phyloP scores from a whole-genome alignment of 176 grass and related monocot species.

The Bromus sterilis region DNA sequence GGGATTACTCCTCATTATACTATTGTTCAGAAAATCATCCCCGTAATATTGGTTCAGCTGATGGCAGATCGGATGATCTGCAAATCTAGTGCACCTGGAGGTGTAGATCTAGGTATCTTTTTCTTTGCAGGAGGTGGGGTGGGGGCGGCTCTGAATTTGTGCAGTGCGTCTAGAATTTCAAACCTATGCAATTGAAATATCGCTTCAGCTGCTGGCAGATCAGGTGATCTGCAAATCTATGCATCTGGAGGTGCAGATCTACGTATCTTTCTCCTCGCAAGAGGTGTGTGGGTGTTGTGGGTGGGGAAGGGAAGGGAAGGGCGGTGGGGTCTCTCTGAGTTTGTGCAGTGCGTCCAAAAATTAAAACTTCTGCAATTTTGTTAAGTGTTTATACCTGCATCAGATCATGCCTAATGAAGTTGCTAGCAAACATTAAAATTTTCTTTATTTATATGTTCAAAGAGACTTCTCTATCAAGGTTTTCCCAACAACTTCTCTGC shows the following conservation, averaged over 20 bases:
- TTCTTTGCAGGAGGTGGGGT: neutral
- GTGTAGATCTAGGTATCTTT: neutral
- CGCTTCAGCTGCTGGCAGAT: neutral
- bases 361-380: neutral
- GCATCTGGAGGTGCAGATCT: neutral
- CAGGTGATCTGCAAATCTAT: neutral
- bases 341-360: no score
- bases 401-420: neutral
- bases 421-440: neutral
- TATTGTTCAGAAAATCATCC: no score
- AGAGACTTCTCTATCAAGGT: neutral
- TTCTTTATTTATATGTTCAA: neutral
- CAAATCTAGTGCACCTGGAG: neutral
- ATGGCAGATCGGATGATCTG: neutral
- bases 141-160: neutral
- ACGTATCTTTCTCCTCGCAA: neutral
- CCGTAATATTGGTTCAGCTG: neutral
- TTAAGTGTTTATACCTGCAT: neutral
- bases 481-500: neutral
- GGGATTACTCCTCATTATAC: neutral
- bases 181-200: no score
- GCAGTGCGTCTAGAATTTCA: no score
- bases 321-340: no score
- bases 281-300: no score
- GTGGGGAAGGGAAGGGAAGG: no score